Evolutionary conservation across 2,329 filamentous ascomycete genomes (phyloP).

Genomic region (Polychaeton citri): DNA sequence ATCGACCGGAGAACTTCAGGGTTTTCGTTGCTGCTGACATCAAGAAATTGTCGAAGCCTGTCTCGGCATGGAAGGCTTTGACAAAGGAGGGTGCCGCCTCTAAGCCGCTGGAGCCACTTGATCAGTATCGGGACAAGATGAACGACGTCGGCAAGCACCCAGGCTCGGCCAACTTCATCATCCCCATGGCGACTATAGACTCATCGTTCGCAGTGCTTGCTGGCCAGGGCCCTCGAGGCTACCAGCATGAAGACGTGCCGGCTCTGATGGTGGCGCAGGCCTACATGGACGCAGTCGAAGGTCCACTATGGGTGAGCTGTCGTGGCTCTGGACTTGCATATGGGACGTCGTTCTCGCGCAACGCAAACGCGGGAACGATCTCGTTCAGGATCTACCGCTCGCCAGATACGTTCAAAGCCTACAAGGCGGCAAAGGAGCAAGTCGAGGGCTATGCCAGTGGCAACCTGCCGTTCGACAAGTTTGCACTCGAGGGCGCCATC

Average conservation of each 20-base stretch:
- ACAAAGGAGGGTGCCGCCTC: slow-evolving; percentile 37
- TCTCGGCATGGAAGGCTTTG: slow-evolving; percentile 64
- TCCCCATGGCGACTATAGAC: slow-evolving; percentile 86
- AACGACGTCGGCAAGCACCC: slow-evolving; percentile 62
- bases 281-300: slow-evolving; percentile 87
- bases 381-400: slow-evolving; percentile 83
- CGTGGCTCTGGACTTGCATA: slow-evolving; percentile 91
- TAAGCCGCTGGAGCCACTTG: slow-evolving; percentile 54
- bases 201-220: slow-evolving; percentile 77
- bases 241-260: slow-evolving; percentile 63
- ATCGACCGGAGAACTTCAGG: slow-evolving; percentile 75
- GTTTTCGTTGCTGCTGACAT: slow-evolving; percentile 74
- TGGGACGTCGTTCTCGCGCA: slow-evolving; percentile 65
- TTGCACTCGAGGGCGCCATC: slow-evolving; percentile 80
- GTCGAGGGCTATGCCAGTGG: slow-evolving; percentile 64
- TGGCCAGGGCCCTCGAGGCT: slow-evolving; percentile 59
- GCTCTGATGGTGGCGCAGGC: slow-evolving; percentile 77
- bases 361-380: slow-evolving; percentile 65
- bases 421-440: slow-evolving; percentile 59
- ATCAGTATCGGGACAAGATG: slow-evolving; percentile 56
- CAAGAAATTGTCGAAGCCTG: slow-evolving; percentile 57
- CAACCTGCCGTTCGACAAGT: slow-evolving; percentile 56
- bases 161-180: slow-evolving; percentile 61
- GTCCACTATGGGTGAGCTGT: slow-evolving; percentile 85
- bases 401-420: slow-evolving; percentile 78